Base-by-base conservation (phyloP, 768 basidiomycete genomes). In the Naganishia randhawae region DNA sequence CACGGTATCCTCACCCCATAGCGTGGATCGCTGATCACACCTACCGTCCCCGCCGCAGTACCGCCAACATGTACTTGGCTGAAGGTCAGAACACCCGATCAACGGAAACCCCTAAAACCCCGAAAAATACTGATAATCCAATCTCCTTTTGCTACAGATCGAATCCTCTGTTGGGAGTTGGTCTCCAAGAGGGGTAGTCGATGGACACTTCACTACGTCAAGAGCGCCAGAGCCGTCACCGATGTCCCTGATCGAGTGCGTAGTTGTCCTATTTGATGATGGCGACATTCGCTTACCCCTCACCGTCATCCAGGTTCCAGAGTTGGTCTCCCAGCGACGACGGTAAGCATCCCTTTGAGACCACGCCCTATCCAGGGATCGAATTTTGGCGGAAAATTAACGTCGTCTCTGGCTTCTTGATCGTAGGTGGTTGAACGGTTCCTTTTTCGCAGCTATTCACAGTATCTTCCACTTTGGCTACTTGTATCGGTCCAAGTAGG, bases 401-500 rank as follows among this genome's bases (percentile, higher is more conserved):
- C 13, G 41, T 19, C 41, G 33, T 45, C 7, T n/a, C 33, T 14
- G 25, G 41, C 88, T 94, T 14, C 17, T 52, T 14, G 14, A 22
- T 32, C 41, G 22, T 41, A 61, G 57, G 45, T 98, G 95, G 95
- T 84, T 99, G 31, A 97, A 97, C 78, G 92, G 95, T 16, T 94
- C 92, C 3, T 98, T 99, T 86, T 99, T 99, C 80, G 96, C 94
- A 11, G 91, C 90, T 0, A 87, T 98, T 17, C 93, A 98, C 81
- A 88, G 89, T 67, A 89, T 87, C 4, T 84, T 93, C 71, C 91
- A 98, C 77, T 98, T 99, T 80, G 88, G 90, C 72, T 97, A 97
- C 77, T 86, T 99, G 45, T 98, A 98, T 78, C 87, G 95, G 29
- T 91, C 89, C 10, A 88, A 90, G 78, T 80, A 64, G 66, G 78